Base-by-base conservation (phyloP, 1,139 yeast species). In the Suhomyces coccinellae region DNA sequence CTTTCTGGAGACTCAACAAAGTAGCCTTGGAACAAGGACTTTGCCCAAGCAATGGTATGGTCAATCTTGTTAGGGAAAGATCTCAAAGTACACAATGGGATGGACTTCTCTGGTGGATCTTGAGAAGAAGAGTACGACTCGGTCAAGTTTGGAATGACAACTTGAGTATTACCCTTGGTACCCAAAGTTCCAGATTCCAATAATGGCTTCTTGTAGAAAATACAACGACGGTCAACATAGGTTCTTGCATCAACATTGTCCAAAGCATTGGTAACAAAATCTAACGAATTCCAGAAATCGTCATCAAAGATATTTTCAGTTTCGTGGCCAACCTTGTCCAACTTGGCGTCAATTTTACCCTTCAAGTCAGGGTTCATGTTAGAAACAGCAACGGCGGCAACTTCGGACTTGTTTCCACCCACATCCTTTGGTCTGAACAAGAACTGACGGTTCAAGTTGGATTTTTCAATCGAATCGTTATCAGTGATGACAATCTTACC, bases 1-100 rank as follows among this genome's bases (percentile, higher is more conserved):
- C 90, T 89, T 67, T 89, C 97, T 22, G 97, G 95, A 24, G 91
- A 80, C 51, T 93, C 97, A 34, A 83, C 77, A 66, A 93, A 93
- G 63, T 83, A 88, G n/a, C 95, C 97, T 73, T 87, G 95, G 77
- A 93, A 93, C 59, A 90, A 76, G 17, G 91, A 84, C 71, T 95
- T 93, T 20, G 98, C 96, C 99, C 99, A 93, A 12, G 99, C 98
- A 70, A 93, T 93, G 1, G 99, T 95, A 63, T 93, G 99, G 63
- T 93, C 99, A 59, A 93, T 93, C 69, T 91, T 93, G 67, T 90
- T 89, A 47, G 99, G 99, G 83, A 93, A 93, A 7, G 96, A 87
- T 69, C 98, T 83, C 62, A 93, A 77, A 8, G 99, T 93, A 78
- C 99, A 93, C 61, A 93, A 78, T 31, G 99, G 99, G 61, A 93